A percentile compares a stretch with the other conserved stretches of the same genome.
phyloP scores from a whole-genome alignment of 176 grass and related monocot genomes.

The Phyllostachys edulis region DNA sequence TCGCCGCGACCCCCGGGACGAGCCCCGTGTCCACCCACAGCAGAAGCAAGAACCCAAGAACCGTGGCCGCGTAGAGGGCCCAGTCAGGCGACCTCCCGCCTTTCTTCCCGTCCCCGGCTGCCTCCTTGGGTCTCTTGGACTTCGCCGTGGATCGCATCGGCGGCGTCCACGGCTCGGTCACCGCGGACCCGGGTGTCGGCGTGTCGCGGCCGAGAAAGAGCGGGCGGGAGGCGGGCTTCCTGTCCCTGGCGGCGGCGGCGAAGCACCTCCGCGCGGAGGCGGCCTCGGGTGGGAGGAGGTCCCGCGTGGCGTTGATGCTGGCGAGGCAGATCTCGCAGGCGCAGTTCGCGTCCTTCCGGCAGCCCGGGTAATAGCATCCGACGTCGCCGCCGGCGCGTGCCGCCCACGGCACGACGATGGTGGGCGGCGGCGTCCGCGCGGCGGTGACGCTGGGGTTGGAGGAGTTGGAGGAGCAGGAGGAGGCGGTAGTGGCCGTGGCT shows the following conservation, averaged over 20 bases:
- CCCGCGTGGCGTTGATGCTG: slow-evolving; percentile 84
- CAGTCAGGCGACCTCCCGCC: background rate
- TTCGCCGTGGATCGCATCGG: slow-evolving; percentile 54
- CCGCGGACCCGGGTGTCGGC: background rate
- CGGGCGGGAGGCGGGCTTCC: background rate
- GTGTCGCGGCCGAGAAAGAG: slow-evolving; percentile 27
- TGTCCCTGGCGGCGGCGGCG: slow-evolving; percentile 12
- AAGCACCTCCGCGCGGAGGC: slow-evolving; percentile 48
- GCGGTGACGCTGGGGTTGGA: slow-evolving; percentile 10
- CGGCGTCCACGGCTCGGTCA: slow-evolving; percentile 43
- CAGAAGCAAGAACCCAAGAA: slow-evolving; percentile 43
- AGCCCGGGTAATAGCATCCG: slow-evolving; percentile 63
- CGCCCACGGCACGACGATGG: slow-evolving; percentile 28
- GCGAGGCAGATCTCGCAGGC: slow-evolving; percentile 84
- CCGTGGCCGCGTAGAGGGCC: slow-evolving; percentile 34
- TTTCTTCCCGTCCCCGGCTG: background rate
- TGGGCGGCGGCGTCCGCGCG: slow-evolving; percentile 18
- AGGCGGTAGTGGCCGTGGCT: background rate
- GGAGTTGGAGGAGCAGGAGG: slow-evolving; percentile 58
- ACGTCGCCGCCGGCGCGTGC: slow-evolving; percentile 3
- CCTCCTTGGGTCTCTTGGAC: slow-evolving; percentile 19
- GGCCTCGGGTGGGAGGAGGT: slow-evolving; percentile 56
- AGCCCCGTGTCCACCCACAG: slow-evolving; percentile 61
- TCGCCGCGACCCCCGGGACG: slow-evolving; percentile 45
- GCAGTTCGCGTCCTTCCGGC: slow-evolving; percentile 92